Base-by-base conservation (phyloP, 352 stramenopile genomes). In the Aphanomyces invadans region DNA sequence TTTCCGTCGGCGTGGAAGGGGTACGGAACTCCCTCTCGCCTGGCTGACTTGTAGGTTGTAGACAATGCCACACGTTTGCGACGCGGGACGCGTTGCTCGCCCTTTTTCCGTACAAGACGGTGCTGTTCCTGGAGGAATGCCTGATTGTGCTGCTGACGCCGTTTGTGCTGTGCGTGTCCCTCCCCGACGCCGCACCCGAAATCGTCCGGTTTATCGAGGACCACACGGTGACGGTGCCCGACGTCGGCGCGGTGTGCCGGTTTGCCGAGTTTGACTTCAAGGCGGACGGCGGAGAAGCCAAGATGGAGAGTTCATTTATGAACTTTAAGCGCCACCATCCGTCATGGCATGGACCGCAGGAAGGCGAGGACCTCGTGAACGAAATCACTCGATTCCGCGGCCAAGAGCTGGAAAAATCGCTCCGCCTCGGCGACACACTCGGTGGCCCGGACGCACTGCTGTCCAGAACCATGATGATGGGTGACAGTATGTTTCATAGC, bases 291-390 rank as follows among this genome's bases (percentile, higher is more conserved):
- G 89, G 97, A 70, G 89, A 95, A 59, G 62, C 73, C 21, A 99
- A 99, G 77, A 98, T 98, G 91, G 95, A 99, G 72, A 98, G 96
- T 45, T 97, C 87, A 44, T 98, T 98, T 70, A 88, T 98, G 57
- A 98, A 92, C 60, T 99, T 99, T 73, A 97, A 97, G 70, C 84
- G 90, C 59, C 93, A 94, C 53, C 86, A 96, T 69, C 87, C 87
- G 4, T 83, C 78, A 36, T 96, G 87, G 87, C 77, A 90, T 31
- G 86, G 86, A 25, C 80, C 76, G 4, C 68, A 76, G 32, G 83
- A 92, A 72, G 86, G 86, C 69, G 86, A 95, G 31, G 75, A 65
- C 19, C 73, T 95, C 1, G 80, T 92, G 70, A 64, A 86, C 59
- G 77, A 81, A 2, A 70, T 95, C 21, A 78, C 73, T 0, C 83